Base-by-base conservation (phyloP, 2,329 filamentous ascomycete species). In the Paraphoma sp. region DNA sequence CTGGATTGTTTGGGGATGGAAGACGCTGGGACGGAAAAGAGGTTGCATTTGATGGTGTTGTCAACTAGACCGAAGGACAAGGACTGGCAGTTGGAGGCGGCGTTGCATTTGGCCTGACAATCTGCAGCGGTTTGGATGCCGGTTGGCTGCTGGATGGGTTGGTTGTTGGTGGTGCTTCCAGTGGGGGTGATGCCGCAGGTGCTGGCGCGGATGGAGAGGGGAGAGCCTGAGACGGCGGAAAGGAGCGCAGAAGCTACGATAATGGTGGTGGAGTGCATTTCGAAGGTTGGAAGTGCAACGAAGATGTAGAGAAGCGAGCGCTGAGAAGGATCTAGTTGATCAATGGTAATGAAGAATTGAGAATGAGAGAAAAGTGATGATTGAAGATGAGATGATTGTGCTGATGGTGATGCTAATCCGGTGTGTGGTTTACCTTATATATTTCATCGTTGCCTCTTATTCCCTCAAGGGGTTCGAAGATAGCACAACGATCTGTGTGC, bases 51-150 rank as follows among this genome's bases (percentile, higher is more conserved):
- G 45, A 63, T 56, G 18, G 50, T 23, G 51, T 52, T 58, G 53
- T 63, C 60, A 30, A 63, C 53, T 48, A 63, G 44, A 50, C 60
- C 60, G 41, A 63, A 63, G 55, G 50, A 36, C 46, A 61, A 61
- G 29, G 60, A 61, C 40, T 59, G 51, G 53, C 60, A 63, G 6
- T 47, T 40, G 40, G 17, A 41, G 31, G 58, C 56, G n/a, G 60
- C 45, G 28, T 54, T 51, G 57, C 57, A 63, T 36, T 48, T 30
- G 29, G 48, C 10, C 45, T 55, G 57, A 50, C 60, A 63, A 16
- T 46, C 49, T 29, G 43, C 33, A n/a, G 57, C 53, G 30, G 48
- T 60, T 41, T 63, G 12, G 30, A 56, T 49, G 38, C 43, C 50
- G 16, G 54, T 49, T n/a, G 53, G 53, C 36, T 58, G 57, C 2